Conservation (phyloP, 140 eudicot species). For the Senecio squalidus region DNA sequence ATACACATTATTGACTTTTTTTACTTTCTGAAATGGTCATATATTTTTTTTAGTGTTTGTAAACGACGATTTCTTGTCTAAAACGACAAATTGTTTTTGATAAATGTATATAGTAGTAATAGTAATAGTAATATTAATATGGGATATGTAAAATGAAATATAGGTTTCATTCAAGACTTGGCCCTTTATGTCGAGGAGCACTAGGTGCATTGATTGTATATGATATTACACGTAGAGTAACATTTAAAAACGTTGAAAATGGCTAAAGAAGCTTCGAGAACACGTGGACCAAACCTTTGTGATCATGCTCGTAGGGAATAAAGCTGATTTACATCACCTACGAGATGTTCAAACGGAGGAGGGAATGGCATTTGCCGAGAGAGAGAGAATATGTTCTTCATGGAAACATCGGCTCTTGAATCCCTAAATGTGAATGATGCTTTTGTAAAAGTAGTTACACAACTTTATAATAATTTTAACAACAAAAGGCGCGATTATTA, state of each 20-base stretch:
- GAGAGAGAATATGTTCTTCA: slow-evolving; percentile 39
- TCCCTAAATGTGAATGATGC: slow-evolving; percentile 41
- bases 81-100: no score
- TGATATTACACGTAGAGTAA: slow-evolving; percentile 41
- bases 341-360: slow-evolving; percentile 36
- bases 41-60: no score
- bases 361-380: slow-evolving; percentile 42
- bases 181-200: slow-evolving; percentile 63
- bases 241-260: slow-evolving; percentile 45
- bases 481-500: no score
- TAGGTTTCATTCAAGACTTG: no score
- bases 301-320: slow-evolving; percentile 40
- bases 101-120: no score
- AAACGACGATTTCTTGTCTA: no score
- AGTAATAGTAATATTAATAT: no score
- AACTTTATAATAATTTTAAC: no score
- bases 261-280: slow-evolving; percentile 52
- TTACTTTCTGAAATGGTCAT: no score
- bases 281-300: slow-evolving; percentile 48
- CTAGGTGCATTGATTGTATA: slow-evolving; percentile 52
- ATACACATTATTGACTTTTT: no score
- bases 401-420: slow-evolving; percentile 51
- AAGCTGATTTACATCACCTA: slow-evolving; percentile 44
- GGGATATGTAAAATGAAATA: no score
- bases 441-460: slow-evolving; percentile 40